These are phyloP conservation scores for Leccinum uliginosum DNA, from an alignment of 768 basidiomycete species.

Conservation along the genomic window DNA sequence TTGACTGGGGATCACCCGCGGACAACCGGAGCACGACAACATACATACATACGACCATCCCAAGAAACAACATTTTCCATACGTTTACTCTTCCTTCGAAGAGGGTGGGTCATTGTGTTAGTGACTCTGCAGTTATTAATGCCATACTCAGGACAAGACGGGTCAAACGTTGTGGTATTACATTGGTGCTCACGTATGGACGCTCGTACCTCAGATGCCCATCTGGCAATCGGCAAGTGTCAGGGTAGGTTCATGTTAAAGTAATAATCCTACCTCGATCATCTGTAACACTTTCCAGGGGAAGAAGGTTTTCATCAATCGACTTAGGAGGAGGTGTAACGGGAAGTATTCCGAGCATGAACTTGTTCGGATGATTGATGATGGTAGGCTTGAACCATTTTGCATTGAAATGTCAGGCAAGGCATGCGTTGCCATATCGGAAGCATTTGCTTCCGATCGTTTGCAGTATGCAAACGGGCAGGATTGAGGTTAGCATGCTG, in stretches of 20 bases:
- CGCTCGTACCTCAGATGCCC: slow-evolving; percentile 21
- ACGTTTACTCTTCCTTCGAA: slow-evolving; percentile 47
- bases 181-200: slow-evolving; percentile 48
- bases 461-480: slow-evolving; percentile 13
- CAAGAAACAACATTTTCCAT: slow-evolving; percentile 35
- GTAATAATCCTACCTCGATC: neutral
- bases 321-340: slow-evolving; percentile 35
- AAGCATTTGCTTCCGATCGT: slow-evolving; percentile 19
- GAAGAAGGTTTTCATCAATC: slow-evolving; percentile 33
- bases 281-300: slow-evolving; percentile 14
- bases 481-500: neutral
- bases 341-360: slow-evolving; percentile 29
- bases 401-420: slow-evolving; percentile 36
- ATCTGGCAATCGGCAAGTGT: slow-evolving; percentile 39
- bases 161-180: slow-evolving; percentile 40
- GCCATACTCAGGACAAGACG: slow-evolving; percentile 27
- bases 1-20: slow-evolving; percentile 47
- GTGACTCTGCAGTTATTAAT: slow-evolving; percentile 1
- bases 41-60: slow-evolving; percentile 31
- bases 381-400: slow-evolving; percentile 42
- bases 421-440: slow-evolving; percentile 16
- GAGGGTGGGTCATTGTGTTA: slow-evolving; percentile 31
- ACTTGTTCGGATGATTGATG: slow-evolving; percentile 36
- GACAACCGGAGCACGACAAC: slow-evolving; percentile 31
- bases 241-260: slow-evolving; percentile 25